phyloP scores from a whole-genome alignment of 768 basidiomycete genomes.

The Podaxis pistillaris region DNA sequence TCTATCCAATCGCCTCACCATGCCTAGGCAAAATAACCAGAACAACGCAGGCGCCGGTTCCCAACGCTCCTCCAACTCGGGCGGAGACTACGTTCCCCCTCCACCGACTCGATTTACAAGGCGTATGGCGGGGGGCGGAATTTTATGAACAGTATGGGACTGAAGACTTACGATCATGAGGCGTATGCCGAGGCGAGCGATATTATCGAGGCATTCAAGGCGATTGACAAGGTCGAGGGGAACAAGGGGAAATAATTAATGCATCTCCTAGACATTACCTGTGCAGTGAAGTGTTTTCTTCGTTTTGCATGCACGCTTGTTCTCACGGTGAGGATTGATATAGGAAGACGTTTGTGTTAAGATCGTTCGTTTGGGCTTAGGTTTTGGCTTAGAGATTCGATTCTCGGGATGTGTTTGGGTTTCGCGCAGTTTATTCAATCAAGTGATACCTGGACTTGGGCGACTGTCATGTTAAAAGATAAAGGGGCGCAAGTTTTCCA shows the following conservation, averaged over 20 bases:
- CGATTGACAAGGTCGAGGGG: neutral
- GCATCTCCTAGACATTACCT: neutral
- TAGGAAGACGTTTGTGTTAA: neutral
- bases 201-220: neutral
- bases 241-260: neutral
- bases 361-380: neutral
- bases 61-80: neutral
- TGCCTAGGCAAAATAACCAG: neutral
- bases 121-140: neutral
- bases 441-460: neutral
- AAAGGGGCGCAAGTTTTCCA: neutral
- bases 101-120: slow-evolving; percentile 4
- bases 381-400: neutral
- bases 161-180: neutral
- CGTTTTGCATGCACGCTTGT: neutral
- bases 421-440: neutral
- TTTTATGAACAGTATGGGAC: neutral
- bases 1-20: neutral
- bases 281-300: neutral
- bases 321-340: neutral
- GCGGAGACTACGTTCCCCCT: neutral
- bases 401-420: neutral
- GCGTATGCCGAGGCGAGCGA: neutral
- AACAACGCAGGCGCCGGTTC: neutral
- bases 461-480: neutral